Evolutionary conservation across 2,329 filamentous ascomycete genomes (phyloP).

Genomic region (Monosporascus sp.): DNA sequence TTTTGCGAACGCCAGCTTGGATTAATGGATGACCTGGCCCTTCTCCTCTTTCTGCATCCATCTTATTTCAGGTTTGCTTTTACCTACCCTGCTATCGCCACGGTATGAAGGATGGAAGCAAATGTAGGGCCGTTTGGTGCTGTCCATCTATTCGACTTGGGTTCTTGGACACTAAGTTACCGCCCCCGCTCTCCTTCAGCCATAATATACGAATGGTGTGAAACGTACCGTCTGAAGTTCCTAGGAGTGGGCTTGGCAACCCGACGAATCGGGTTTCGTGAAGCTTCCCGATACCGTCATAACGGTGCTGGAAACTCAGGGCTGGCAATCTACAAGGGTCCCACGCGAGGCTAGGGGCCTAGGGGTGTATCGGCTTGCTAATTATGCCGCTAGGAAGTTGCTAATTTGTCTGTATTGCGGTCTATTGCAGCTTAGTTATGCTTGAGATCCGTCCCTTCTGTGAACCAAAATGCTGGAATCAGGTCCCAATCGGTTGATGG

Average conservation of each 20-base stretch:
- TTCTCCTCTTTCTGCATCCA: neutral
- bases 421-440: neutral
- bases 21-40: neutral
- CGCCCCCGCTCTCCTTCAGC: neutral
- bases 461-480: neutral
- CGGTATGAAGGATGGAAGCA: neutral
- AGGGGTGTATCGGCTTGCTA: neutral
- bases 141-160: neutral
- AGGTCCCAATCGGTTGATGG: neutral
- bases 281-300: neutral
- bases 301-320: neutral
- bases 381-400: neutral
- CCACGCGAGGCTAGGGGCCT: neutral
- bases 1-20: neutral
- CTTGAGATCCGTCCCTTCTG: neutral
- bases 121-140: neutral
- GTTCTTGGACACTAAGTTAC: neutral
- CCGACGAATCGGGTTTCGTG: neutral
- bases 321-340: neutral
- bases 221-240: neutral
- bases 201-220: neutral
- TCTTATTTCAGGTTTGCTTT: neutral
- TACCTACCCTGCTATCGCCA: neutral
- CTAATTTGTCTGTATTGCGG: neutral
- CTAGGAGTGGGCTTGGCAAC: neutral